phyloP scores from a whole-genome alignment of 768 basidiomycete genomes.

The Tricholoma hemisulphureum region DNA sequence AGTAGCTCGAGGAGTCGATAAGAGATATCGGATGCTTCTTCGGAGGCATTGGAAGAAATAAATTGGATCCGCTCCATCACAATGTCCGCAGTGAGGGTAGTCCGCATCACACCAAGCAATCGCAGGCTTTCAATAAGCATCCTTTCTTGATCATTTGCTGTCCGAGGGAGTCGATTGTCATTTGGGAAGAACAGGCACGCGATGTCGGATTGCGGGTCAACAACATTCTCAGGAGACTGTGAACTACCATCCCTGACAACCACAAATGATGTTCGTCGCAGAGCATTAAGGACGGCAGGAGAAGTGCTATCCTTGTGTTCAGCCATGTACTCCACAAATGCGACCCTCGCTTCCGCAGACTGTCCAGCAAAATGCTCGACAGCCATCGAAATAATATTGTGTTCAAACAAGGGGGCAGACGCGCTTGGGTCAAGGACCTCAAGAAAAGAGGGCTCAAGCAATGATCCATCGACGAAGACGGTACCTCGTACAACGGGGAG shows the following conservation, averaged over 20 bases:
- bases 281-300: constrained; percentile 18
- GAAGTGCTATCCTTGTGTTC: constrained; percentile 22
- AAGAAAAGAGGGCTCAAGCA: constrained; percentile 19
- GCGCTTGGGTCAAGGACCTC: constrained; percentile 23
- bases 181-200: constrained; percentile 24
- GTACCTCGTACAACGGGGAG: constrained; percentile 22
- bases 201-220: constrained; percentile 33
- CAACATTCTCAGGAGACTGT: constrained; percentile 22
- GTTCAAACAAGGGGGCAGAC: constrained; percentile 13
- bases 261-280: constrained; percentile 30
- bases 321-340: constrained; percentile 29
- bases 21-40: constrained; percentile 10
- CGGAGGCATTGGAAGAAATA: constrained; percentile 22
- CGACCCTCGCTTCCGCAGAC: constrained; percentile 21
- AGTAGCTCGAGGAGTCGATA: constrained; percentile 23
- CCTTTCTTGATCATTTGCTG: neutral
- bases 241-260: constrained; percentile 15
- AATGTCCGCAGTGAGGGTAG: constrained; percentile 27
- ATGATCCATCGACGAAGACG: constrained; percentile 29
- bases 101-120: constrained; percentile 27
- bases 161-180: constrained; percentile 13
- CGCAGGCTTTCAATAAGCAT: constrained; percentile 19
- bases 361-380: constrained; percentile 30
- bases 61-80: constrained; percentile 34
- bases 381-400: constrained; percentile 27